Evolutionary conservation across 495 filamentous ascomycete species (phyloP).

Genomic region (Talaromyces liani): DNA sequence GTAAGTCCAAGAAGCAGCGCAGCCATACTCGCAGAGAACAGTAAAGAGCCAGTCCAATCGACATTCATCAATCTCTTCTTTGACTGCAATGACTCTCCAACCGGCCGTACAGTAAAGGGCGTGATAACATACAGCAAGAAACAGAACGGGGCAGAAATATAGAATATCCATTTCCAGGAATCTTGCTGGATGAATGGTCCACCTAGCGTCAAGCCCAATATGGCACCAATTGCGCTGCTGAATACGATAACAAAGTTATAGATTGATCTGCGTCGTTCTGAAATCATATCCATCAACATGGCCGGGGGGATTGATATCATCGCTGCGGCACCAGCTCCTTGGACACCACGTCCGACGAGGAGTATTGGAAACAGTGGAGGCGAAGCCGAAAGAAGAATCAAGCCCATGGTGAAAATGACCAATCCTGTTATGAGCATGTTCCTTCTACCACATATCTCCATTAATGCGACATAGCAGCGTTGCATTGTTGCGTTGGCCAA

Average conservation of each 20-base stretch:
- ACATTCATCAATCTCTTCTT: constrained; percentile 16
- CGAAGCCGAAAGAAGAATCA: constrained; percentile 15
- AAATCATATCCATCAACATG: constrained; percentile 29
- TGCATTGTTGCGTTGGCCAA: constrained; percentile 38
- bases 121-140: constrained; percentile 20
- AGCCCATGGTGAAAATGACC: constrained; percentile 21
- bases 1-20: constrained; percentile 48
- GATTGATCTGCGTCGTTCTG: constrained; percentile 23
- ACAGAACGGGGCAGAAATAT: constrained; percentile 31
- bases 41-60: constrained; percentile 34
- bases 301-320: constrained; percentile 19
- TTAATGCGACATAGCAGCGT: constrained; percentile 39
- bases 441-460: constrained; percentile 38
- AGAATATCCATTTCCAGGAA: constrained; percentile 24
- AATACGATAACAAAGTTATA: constrained; percentile 24
- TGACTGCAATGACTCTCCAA: constrained; percentile 13
- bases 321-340: constrained; percentile 29
- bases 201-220: not conserved
- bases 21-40: constrained; percentile 40
- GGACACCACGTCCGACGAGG: constrained; percentile 24
- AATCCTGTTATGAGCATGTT: constrained; percentile 28
- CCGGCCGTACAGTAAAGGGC: constrained; percentile 15
- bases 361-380: constrained; percentile 14
- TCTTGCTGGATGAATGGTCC: not conserved
- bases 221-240: constrained; percentile 7